A percentile compares a stretch with the other conserved stretches of the same genome.
Conservation (phyloP, 371 early-diverging fungal species). For the Rhizopus delemar region DNA sequence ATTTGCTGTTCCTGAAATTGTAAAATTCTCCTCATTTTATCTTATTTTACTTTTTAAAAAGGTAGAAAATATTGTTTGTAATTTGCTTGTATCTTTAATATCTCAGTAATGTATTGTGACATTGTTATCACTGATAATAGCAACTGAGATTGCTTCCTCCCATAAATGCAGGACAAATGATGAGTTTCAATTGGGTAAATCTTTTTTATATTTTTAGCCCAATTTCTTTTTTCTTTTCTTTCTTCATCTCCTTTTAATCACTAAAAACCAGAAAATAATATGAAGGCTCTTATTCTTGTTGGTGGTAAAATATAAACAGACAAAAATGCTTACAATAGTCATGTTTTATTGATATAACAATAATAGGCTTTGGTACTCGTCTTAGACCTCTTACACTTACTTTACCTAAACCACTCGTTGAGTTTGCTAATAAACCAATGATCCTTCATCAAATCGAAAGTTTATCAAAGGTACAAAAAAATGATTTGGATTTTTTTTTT, state of each 20-base stretch:
- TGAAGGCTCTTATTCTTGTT: slow-evolving; percentile 99
- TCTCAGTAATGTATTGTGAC: too few relatives aligned
- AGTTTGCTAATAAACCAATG: slow-evolving; percentile 99
- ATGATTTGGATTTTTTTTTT: not conserved
- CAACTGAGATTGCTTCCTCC: too few relatives aligned
- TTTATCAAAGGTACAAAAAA: slow-evolving; percentile 81
- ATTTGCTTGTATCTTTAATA: too few relatives aligned
- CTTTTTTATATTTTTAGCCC: not conserved
- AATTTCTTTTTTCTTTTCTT: slow-evolving; percentile 16
- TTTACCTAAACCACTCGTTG: slow-evolving; percentile 98
- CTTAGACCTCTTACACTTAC: slow-evolving; percentile 98
- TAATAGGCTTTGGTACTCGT: slow-evolving; percentile 97
- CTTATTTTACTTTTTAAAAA: too few relatives aligned
- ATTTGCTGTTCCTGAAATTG: too few relatives aligned
- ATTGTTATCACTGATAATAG: too few relatives aligned
- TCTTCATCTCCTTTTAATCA: slow-evolving; percentile 11
- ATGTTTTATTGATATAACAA: not conserved
- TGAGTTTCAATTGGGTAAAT: not conserved
- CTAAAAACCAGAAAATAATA: slow-evolving; percentile 30
- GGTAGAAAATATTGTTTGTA: too few relatives aligned
- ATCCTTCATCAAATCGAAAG: slow-evolving; percentile 99
- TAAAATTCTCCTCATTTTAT: too few relatives aligned
- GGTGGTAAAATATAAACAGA: slow-evolving; percentile 72
- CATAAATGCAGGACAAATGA: not conserved
- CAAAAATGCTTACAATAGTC: not conserved